These are phyloP conservation scores for Brassica incana DNA, from an alignment of 345 rosid species.

Conservation along the genomic window DNA sequence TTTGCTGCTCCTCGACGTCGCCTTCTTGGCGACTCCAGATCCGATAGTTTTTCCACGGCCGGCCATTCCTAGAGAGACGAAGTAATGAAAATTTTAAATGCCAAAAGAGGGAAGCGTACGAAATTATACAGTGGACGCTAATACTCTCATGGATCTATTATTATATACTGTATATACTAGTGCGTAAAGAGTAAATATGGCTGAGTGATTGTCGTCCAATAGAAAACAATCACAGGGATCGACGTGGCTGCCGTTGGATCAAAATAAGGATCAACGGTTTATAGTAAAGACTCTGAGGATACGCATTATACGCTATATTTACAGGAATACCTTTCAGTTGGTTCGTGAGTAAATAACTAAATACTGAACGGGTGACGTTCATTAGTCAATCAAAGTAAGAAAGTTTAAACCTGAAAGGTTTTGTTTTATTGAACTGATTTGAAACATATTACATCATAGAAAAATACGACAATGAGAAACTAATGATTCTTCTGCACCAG, in stretches of 20 bases:
- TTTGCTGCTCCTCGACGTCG: slow-evolving; percentile 86
- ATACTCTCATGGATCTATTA: neutral
- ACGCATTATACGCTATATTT: neutral
- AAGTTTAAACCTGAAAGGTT: too few relatives aligned
- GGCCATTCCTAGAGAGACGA: slow-evolving; percentile 46
- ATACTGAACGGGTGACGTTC: neutral
- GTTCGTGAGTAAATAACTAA: neutral
- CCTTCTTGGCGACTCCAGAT: slow-evolving; percentile 79
- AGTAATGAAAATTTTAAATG: neutral
- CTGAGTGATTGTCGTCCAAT: neutral
- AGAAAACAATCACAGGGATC: slow-evolving; percentile 45
- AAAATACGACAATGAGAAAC: too few relatives aligned
- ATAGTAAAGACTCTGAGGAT: neutral
- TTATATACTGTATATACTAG: slow-evolving; percentile 22
- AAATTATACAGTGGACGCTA: neutral
- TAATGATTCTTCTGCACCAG: too few relatives aligned
- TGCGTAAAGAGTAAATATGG: slow-evolving; percentile 14
- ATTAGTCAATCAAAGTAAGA: too few relatives aligned
- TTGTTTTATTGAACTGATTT: too few relatives aligned
- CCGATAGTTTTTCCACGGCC: slow-evolving; percentile 94
- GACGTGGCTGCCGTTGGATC: slow-evolving; percentile 41
- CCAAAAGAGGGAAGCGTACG: neutral
- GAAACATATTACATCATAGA: too few relatives aligned
- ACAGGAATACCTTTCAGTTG: neutral
- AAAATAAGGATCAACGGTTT: slow-evolving; percentile 19